Percentiles rank a stretch among this genome's conserved stretches.
Conservation (phyloP, 176 grass and related monocot species). For the Triticum urartu region DNA sequence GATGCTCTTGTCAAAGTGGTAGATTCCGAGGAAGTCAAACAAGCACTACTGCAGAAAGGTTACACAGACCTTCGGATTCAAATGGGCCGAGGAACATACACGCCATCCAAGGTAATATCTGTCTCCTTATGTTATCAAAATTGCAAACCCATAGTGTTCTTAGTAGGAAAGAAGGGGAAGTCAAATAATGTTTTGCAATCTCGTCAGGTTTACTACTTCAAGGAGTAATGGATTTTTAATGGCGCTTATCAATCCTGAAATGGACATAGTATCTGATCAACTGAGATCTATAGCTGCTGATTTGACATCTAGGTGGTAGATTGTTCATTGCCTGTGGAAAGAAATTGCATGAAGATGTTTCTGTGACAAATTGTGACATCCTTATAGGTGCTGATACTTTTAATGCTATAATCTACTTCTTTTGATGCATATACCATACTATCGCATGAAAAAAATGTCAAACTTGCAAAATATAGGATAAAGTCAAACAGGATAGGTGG, state of each 20-base stretch:
- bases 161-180: neutral
- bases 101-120: slow-evolving; percentile 51
- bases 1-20: slow-evolving; percentile 65
- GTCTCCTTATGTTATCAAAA: neutral
- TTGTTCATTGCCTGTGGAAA: neutral
- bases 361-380: neutral
- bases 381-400: neutral
- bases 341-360: neutral
- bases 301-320: neutral
- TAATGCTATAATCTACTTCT: neutral
- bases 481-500: neutral
- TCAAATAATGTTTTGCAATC: neutral
- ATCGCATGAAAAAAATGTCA: neutral
- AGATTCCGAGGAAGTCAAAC: slow-evolving; percentile 56
- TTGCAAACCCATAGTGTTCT: neutral
- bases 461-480: neutral
- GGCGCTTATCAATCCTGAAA: neutral
- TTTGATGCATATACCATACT: neutral
- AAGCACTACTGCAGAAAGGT: slow-evolving; percentile 55
- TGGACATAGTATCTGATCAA: neutral
- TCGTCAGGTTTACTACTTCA: neutral
- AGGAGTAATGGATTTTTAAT: neutral
- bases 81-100: slow-evolving; percentile 59
- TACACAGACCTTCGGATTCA: slow-evolving; percentile 69
- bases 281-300: neutral